Conservation (phyloP, 2,329 filamentous ascomycete genomes). For the Beauveria varroae region DNA sequence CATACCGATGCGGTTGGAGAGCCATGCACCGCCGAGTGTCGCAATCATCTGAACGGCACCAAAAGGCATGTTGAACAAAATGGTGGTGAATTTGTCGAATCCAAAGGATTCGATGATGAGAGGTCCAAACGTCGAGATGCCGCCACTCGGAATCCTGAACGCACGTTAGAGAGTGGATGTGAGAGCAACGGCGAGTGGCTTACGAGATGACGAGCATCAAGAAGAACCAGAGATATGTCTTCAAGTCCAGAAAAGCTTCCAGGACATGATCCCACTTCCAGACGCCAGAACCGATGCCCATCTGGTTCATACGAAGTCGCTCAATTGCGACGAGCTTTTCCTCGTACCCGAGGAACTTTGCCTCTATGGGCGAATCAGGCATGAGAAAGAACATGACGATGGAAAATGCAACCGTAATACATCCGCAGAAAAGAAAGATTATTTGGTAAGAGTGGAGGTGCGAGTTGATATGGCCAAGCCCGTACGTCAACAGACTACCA, state of each 20-base stretch:
- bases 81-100: conserved; percentile 44
- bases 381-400: conserved; percentile 45
- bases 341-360: conserved; percentile 44
- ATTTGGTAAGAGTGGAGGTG: conserved; percentile 30
- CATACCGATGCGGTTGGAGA: conserved; percentile 45
- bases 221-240: conserved; percentile 31
- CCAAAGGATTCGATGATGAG: conserved; percentile 50
- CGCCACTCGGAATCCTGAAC: conserved; percentile 38
- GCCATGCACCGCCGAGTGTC: conserved; percentile 49
- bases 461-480: conserved; percentile 24
- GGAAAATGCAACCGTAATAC: conserved; percentile 37
- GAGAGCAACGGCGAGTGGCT: conserved; percentile 2
- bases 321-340: conserved; percentile 53
- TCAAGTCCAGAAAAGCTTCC: conserved; percentile 27
- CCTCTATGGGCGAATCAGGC: conserved; percentile 54
- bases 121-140: conserved; percentile 49
- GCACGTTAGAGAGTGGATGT: neutral
- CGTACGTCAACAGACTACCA: conserved; percentile 24
- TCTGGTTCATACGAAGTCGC: conserved; percentile 41
- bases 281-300: conserved; percentile 25
- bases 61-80: conserved; percentile 52
- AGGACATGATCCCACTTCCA: conserved; percentile 31
- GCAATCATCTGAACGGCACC: conserved; percentile 52
- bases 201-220: conserved; percentile 44
- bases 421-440: conserved; percentile 28